Evolutionary conservation across 169 alveolate species (phyloP).

Genomic region (Babesia divergens): DNA sequence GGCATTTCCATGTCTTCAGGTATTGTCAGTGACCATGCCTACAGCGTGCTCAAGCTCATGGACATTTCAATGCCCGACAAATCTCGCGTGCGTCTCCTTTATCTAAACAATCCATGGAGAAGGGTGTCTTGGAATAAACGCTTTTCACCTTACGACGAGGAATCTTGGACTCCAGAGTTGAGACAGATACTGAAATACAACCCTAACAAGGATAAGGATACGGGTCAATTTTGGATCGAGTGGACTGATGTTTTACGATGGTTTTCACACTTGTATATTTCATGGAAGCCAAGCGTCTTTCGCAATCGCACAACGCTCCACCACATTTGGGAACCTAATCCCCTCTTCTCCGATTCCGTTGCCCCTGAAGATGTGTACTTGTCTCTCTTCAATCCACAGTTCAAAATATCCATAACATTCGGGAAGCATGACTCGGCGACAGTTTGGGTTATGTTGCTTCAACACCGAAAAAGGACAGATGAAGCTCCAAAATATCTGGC

Average conservation of each 20-base stretch:
- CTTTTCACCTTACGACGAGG: slow-evolving; percentile 72
- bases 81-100: slow-evolving; percentile 69
- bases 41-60: slow-evolving; percentile 74
- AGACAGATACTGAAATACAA: slow-evolving; percentile 1
- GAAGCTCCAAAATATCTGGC: slow-evolving; percentile 73
- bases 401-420: slow-evolving; percentile 23
- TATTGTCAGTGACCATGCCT: slow-evolving; percentile 86
- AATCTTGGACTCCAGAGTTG: slow-evolving; percentile 30
- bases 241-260: slow-evolving; percentile 83
- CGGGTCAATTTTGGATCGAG: slow-evolving; percentile 87
- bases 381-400: slow-evolving; percentile 82
- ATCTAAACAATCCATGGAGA: slow-evolving; percentile 93
- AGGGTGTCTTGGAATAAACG: slow-evolving; percentile 85
- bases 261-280: slow-evolving; percentile 85
- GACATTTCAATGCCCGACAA: slow-evolving; percentile 56
- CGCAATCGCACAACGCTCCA: slow-evolving; percentile 69
- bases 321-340: slow-evolving; percentile 72
- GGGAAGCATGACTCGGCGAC: slow-evolving; percentile 63
- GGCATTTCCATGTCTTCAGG: slow-evolving; percentile 75
- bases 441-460: slow-evolving; percentile 73
- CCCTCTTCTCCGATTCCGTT: slow-evolving; percentile 62
- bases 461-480: slow-evolving; percentile 66
- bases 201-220: slow-evolving; percentile 64
- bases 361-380: slow-evolving; percentile 81
- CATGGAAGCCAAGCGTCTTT: slow-evolving; percentile 80